Evolutionary conservation across 306 rosid genomes (phyloP), one percentile per base, ranked within the genome.

Genomic region (Citrullus mucosospermus): DNA sequence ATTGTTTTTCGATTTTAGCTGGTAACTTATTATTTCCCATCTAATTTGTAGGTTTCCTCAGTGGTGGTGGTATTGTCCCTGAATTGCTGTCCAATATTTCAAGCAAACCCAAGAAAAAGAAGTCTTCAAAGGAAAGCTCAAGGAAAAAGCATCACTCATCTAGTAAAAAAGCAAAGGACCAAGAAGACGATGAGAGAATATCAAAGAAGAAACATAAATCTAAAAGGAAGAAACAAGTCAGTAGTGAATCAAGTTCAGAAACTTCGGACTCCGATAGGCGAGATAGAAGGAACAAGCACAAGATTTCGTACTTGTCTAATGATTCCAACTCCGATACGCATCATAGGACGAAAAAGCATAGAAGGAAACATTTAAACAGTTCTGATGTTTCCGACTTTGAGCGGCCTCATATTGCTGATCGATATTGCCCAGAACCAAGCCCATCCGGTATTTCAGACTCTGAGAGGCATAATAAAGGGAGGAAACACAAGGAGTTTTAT

Each of bases 21-120:
- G 36, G 11, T 30, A 76, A 69, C 78, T 54, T 73, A 58, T 75
- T 74, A 74, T 20, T 65, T 25, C 16, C 41, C 48, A 30, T 85
- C 34, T 79, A 53, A 66, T 78, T 77, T 82, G 77, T 76, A 95
- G 98, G 98, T 72, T 95, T 95, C 80, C 96, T 95, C 43, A 62
- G 89, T 43, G 91, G 85, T 81, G 91, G 86, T 73, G 92, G 85
- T 22, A 72, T 67, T 79, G 85, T 95, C 81, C 96, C 98, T 2
- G 90, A 87, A 70, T 81, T 95, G 68, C 86, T 92, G 84, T 81
- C 90, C 73, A 85, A 83, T 83, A 86, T 92, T 62, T 80, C 96
- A 67, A 84, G 81, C 85, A 92, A 90, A 86, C 88, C 98, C 15
- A 88, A 82, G 81, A 80, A 50, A 78, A 78, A 82, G 81, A 90